These are phyloP conservation scores for Achlya hypogyna DNA, from an alignment of 352 stramenopile species.

Conservation along the genomic window DNA sequence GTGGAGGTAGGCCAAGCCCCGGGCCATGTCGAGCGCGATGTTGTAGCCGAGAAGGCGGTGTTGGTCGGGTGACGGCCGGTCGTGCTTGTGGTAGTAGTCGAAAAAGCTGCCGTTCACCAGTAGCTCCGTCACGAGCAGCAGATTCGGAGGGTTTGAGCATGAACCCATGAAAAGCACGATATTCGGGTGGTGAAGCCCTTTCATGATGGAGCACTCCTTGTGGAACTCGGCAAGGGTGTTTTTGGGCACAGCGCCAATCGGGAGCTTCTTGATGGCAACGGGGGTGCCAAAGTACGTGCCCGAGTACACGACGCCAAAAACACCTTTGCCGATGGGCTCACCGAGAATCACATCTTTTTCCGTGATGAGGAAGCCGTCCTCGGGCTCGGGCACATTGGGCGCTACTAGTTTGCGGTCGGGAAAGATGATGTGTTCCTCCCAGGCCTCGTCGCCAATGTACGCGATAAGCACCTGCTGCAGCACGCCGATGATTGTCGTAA, in stretches of 20 bases:
- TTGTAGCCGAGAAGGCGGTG: constrained; percentile 69
- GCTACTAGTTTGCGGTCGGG: constrained; percentile 68
- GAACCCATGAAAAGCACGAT: constrained; percentile 98
- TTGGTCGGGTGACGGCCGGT: constrained; percentile 30
- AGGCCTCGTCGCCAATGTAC: constrained; percentile 64
- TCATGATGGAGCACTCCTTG: constrained; percentile 81
- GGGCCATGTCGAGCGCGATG: constrained; percentile 83
- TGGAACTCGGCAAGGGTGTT: constrained; percentile 77
- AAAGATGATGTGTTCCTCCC: constrained; percentile 78
- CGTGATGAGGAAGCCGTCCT: constrained; percentile 67
- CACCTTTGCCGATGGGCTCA: constrained; percentile 54
- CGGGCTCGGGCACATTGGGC: constrained; percentile 30
- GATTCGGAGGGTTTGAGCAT: constrained; percentile 93
- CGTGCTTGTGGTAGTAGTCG: constrained; percentile 81
- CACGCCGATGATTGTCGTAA: constrained; percentile 72
- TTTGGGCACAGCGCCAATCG: constrained; percentile 67
- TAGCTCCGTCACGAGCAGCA: constrained; percentile 93
- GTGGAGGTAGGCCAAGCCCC: constrained; percentile 95
- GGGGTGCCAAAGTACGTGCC: constrained; percentile 76
- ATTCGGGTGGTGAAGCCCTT: constrained; percentile 92
- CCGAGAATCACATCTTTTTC: constrained; percentile 71
- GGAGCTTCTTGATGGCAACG: constrained; percentile 77
- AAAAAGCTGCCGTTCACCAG: constrained; percentile 80
- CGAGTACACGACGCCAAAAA: constrained; percentile 79
- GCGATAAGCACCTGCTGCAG: constrained; percentile 59